These are phyloP conservation scores for Gastrodia elata DNA, from an alignment of 106 monocot species.

Conservation along the genomic window DNA sequence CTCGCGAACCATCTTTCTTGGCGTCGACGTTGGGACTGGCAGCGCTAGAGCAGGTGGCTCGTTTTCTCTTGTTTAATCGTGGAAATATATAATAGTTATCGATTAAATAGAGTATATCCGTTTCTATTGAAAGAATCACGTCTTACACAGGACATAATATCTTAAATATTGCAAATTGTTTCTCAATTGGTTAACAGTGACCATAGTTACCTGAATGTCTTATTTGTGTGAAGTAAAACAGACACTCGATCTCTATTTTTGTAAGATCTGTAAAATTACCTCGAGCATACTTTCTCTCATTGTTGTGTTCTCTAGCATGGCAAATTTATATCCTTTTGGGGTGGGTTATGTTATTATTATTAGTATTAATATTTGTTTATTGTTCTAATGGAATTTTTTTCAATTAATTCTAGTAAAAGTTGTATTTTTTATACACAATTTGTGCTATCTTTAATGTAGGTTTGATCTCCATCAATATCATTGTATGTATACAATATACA, in stretches of 20 bases:
- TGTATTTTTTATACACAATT: too few species aligned
- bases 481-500: not conserved
- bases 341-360: not conserved
- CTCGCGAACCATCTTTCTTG: constrained; percentile 50
- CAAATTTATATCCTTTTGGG: not conserved
- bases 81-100: not conserved
- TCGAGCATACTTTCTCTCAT: not conserved
- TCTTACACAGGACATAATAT: too few species aligned
- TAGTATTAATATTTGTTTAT: too few species aligned
- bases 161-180: too few species aligned
- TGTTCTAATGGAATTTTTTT: too few species aligned
- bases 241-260: not conserved
- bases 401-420: too few species aligned
- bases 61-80: not conserved
- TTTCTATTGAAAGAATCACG: not conserved
- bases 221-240: not conserved
- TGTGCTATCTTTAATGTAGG: not conserved
- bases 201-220: not conserved
- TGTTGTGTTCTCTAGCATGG: not conserved
- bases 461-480: not conserved
- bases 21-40: constrained; percentile 96
- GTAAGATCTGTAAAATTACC: not conserved
- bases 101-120: not conserved
- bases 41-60: constrained; percentile 87
- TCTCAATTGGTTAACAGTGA: not conserved